These are phyloP conservation scores for Lathyrus oleraceus DNA, from an alignment of 306 rosid genomes.

Conservation along the genomic window DNA sequence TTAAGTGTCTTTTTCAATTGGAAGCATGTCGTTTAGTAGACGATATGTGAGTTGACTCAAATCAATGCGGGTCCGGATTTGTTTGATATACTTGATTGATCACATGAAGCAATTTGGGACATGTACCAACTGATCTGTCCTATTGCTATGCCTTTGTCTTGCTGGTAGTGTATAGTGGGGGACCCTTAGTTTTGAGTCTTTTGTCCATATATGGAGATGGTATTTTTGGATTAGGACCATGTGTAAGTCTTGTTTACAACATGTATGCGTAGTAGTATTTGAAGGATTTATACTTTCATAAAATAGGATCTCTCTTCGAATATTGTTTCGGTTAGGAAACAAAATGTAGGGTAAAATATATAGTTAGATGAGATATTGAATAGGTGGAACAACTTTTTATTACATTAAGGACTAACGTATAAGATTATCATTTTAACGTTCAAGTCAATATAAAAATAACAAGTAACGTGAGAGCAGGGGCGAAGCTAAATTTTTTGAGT, in stretches of 20 bases:
- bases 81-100: slow-evolving; percentile 15
- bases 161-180: neutral
- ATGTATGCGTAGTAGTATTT: no score
- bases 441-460: no score
- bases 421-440: no score
- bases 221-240: neutral
- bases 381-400: no score
- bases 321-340: no score
- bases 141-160: slow-evolving; percentile 8
- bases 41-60: slow-evolving; percentile 44
- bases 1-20: slow-evolving; percentile 21
- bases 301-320: no score
- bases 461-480: no score
- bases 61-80: slow-evolving; percentile 31
- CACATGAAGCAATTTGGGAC: slow-evolving; percentile 42
- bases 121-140: neutral
- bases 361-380: no score
- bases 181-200: neutral
- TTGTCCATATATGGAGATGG: neutral
- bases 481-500: no score
- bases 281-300: no score
- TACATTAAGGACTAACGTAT: no score
- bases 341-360: no score
- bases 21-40: slow-evolving; percentile 51
- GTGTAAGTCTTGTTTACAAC: neutral